Evolutionary conservation across 768 basidiomycete genomes (phyloP).

Genomic region (Pleurotus cornucopiae): DNA sequence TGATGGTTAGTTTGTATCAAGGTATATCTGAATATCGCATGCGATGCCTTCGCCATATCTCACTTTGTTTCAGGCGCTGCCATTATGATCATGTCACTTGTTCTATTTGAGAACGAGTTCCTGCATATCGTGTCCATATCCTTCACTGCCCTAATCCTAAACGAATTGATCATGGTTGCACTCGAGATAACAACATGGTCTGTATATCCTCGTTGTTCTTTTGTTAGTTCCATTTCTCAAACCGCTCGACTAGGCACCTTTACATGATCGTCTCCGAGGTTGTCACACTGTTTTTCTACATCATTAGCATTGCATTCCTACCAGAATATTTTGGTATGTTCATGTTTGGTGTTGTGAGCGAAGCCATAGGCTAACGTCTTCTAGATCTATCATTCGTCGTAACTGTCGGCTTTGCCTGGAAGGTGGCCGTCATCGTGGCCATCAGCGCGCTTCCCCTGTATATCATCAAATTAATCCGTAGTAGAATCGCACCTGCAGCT

Average conservation of each 20-base stretch:
- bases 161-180: conserved; percentile 99
- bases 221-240: neutral
- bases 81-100: conserved; percentile 97
- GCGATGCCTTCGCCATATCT: neutral
- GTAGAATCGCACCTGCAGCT: conserved; percentile 85
- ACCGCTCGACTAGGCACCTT: conserved; percentile 58
- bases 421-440: conserved; percentile 91
- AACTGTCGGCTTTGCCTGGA: conserved; percentile 86
- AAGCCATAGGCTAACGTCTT: conserved; percentile 4
- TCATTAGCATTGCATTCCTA: conserved; percentile 86
- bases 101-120: conserved; percentile 96
- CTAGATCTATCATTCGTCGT: conserved; percentile 91
- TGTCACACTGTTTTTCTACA: conserved; percentile 84
- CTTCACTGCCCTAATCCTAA: conserved; percentile 91
- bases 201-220: conserved; percentile 11
- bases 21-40: conserved; percentile 38
- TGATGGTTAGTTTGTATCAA: conserved; percentile 97
- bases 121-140: conserved; percentile 98
- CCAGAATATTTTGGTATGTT: conserved; percentile 94
- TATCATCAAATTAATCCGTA: conserved; percentile 82
- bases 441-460: conserved; percentile 91
- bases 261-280: conserved; percentile 95
- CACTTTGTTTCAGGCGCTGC: conserved; percentile 63
- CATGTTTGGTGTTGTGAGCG: neutral
- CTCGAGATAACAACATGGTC: conserved; percentile 97